Evolutionary conservation across 1,284 basidiomycete species (phyloP).

Genomic region (Pseudozyma pruni): DNA sequence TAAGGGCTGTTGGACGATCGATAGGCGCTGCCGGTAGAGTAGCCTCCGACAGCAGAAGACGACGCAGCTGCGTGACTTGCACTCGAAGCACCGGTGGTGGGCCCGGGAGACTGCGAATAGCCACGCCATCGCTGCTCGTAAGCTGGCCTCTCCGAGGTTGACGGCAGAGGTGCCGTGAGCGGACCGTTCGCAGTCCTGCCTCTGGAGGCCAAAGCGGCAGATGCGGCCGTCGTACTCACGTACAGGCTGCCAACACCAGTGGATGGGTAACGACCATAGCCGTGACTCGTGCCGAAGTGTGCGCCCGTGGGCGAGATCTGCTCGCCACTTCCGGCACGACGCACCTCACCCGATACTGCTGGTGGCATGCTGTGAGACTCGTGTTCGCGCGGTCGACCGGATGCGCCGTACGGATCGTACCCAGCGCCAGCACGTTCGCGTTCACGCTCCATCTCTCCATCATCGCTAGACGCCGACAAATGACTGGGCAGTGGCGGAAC

Average conservation of each 20-base stretch:
- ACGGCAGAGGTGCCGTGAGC: constrained; percentile 25
- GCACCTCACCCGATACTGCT: constrained; percentile 17
- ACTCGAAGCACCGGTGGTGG: constrained; percentile 6
- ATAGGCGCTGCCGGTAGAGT: constrained; percentile 35
- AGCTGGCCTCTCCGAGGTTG: constrained; percentile 25
- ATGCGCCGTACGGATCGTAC: constrained; percentile 21
- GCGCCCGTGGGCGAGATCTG: constrained; percentile 28
- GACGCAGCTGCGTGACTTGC: constrained; percentile 7
- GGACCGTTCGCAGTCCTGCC: constrained; percentile 21
- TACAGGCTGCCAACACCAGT: constrained; percentile 33
- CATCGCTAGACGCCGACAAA: constrained; percentile 16
- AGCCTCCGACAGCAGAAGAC: constrained; percentile 9
- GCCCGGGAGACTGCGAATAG: constrained; percentile 40
- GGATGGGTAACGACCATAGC: constrained; percentile 29
- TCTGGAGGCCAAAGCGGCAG: constrained; percentile 16
- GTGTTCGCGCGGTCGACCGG: constrained; percentile 25
- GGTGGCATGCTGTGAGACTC: constrained; percentile 41
- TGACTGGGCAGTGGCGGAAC: constrained; percentile 23
- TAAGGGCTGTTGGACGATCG: constrained; percentile 39
- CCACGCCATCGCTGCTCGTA: constrained; percentile 42
- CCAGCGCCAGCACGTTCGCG: constrained; percentile 20
- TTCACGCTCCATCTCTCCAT: constrained; percentile 12
- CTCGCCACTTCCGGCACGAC: constrained; percentile 22
- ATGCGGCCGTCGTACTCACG: constrained; percentile 12
- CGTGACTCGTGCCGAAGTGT: constrained; percentile 22